phyloP scores from a whole-genome alignment of 2,329 filamentous ascomycete species.

The Penicillium polonicum region DNA sequence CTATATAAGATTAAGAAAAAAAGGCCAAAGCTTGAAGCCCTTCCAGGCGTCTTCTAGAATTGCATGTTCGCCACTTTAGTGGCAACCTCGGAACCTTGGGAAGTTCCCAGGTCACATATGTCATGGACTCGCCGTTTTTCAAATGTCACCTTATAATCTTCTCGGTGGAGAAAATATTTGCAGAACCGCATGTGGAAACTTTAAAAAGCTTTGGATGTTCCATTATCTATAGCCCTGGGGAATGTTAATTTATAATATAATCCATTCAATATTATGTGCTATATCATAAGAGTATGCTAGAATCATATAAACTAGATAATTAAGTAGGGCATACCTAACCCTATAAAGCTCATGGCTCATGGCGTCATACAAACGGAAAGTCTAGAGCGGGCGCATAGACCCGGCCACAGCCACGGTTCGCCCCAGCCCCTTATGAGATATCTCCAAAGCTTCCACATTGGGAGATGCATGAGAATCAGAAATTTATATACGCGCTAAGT shows the following conservation, averaged over 20 bases:
- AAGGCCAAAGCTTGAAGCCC: slow-evolving; percentile 22
- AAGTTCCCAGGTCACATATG: neutral
- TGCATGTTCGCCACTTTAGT: slow-evolving; percentile 3
- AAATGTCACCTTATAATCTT: neutral
- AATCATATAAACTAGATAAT: neutral
- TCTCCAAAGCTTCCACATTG: neutral
- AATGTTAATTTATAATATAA: neutral
- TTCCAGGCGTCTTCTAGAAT: slow-evolving; percentile 42
- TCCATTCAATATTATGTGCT: too few relatives aligned
- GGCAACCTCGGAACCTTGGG: slow-evolving; percentile 1
- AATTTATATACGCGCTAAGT: neutral
- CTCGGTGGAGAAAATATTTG: neutral
- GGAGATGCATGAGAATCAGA: neutral
- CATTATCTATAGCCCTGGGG: neutral
- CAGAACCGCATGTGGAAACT: neutral
- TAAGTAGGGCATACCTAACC: neutral
- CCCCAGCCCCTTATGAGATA: neutral
- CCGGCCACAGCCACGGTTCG: neutral
- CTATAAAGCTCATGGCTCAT: neutral
- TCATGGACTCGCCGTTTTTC: slow-evolving; percentile 10
- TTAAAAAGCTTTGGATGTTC: neutral
- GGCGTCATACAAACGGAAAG: neutral
- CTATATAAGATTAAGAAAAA: neutral
- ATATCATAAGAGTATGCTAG: neutral
- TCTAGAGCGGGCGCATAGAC: slow-evolving; percentile 3